Evolutionary conservation across 768 basidiomycete genomes (phyloP).

Genomic region (Neoboletus magnificus): DNA sequence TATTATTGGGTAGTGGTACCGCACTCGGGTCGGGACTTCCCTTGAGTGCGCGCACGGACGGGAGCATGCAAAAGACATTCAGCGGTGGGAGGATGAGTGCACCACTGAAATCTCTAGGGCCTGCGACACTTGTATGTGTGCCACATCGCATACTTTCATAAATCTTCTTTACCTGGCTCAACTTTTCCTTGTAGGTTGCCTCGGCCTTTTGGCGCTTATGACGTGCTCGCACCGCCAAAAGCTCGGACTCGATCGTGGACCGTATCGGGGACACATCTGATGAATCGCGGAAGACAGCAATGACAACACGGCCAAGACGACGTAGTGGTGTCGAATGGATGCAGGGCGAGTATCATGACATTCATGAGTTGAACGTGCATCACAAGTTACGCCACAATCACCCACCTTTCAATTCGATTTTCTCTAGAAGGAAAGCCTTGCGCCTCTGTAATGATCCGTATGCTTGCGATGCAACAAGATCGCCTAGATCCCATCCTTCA

Average conservation of each 20-base stretch:
- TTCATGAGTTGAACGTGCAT: neutral
- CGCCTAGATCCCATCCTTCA: conserved; percentile 42
- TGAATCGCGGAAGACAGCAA: neutral
- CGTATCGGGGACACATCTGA: conserved; percentile 22
- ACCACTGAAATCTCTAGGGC: neutral
- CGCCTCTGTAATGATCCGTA: conserved; percentile 39
- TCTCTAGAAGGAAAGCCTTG: conserved; percentile 40
- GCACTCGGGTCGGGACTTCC: conserved; percentile 21
- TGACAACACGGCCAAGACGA: neutral
- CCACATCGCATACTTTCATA: conserved; percentile 45
- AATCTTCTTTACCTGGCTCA: conserved; percentile 39
- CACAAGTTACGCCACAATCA: neutral
- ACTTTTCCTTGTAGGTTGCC: conserved; percentile 21
- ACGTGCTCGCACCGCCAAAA: conserved; percentile 23
- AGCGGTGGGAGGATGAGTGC: conserved; percentile 41
- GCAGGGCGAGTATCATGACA: neutral
- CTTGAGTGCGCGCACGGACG: conserved; percentile 39
- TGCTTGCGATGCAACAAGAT: conserved; percentile 39
- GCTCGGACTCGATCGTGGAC: conserved; percentile 28
- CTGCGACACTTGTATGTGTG: neutral
- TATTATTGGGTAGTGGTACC: neutral
- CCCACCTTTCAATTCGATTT: conserved; percentile 38
- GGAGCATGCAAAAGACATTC: conserved; percentile 46
- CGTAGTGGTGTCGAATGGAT: neutral
- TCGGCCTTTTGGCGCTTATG: conserved; percentile 30